Percentiles rank a stretch among this genome's conserved stretches.
Evolutionary conservation across 129 eudicot species (phyloP).

Genomic region (Saussurea involucrata): DNA sequence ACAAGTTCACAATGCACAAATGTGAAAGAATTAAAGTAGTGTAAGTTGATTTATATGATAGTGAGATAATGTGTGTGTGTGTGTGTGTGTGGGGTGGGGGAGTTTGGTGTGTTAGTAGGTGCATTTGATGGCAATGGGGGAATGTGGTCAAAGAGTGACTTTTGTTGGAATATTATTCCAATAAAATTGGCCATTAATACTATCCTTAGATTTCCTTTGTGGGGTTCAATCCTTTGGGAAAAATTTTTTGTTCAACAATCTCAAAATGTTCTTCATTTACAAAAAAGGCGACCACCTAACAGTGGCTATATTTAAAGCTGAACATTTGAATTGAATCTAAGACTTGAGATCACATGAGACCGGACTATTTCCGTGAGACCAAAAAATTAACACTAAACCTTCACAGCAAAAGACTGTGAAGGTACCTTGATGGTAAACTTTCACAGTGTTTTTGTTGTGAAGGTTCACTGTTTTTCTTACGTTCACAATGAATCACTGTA

Average conservation of each 20-base stretch:
- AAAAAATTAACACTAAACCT: no score
- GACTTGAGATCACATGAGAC: no score
- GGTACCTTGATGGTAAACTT: no score
- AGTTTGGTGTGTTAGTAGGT: slow-evolving; percentile 40
- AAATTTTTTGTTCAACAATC: slow-evolving; percentile 14
- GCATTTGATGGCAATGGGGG: slow-evolving; percentile 26
- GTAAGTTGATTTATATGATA: slow-evolving; percentile 20
- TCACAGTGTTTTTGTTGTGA: no score
- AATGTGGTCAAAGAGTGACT: slow-evolving; percentile 30
- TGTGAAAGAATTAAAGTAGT: slow-evolving; percentile 10
- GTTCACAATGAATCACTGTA: no score
- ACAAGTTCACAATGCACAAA: slow-evolving; percentile 17
- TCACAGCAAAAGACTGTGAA: no score
- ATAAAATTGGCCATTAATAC: slow-evolving; percentile 18
- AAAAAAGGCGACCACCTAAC: slow-evolving; percentile 16
- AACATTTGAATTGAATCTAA: no score
- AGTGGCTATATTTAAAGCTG: neutral
- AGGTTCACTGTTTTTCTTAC: no score
- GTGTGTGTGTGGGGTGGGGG: neutral
- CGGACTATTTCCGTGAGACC: no score
- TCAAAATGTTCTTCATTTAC: slow-evolving; percentile 4
- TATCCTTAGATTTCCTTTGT: slow-evolving; percentile 12
- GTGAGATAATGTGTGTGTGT: slow-evolving; percentile 4
- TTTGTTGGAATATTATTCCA: slow-evolving; percentile 15
- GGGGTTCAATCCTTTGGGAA: slow-evolving; percentile 11